These are phyloP conservation scores for Arthrobotrys megalospora DNA, from an alignment of 2,329 filamentous ascomycete species.

Conservation along the genomic window DNA sequence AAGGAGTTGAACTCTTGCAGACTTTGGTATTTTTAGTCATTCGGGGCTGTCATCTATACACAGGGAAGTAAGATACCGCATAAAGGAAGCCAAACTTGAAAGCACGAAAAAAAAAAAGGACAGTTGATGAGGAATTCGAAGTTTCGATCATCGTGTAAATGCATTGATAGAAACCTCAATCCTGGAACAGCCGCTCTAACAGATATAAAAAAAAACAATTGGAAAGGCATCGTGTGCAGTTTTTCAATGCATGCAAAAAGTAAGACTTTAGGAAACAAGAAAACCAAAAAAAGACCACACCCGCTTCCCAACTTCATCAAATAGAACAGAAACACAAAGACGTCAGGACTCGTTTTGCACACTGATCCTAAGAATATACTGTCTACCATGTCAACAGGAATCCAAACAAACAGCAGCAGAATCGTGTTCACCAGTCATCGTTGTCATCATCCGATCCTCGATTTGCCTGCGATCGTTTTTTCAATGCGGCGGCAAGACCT, in stretches of 20 bases:
- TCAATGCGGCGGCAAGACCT: slow-evolving; percentile 82
- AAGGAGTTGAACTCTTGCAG: slow-evolving; percentile 38
- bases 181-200: slow-evolving; percentile 50
- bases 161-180: slow-evolving; percentile 47
- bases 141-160: slow-evolving; percentile 51
- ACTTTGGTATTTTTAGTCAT: slow-evolving; percentile 60
- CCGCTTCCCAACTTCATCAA: slow-evolving; percentile 42
- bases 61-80: slow-evolving; percentile 55
- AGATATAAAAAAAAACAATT: slow-evolving; percentile 45
- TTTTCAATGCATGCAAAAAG: slow-evolving; percentile 40
- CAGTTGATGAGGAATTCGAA: slow-evolving; percentile 39
- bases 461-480: slow-evolving; percentile 83
- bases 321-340: slow-evolving; percentile 28
- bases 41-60: slow-evolving; percentile 59
- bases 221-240: slow-evolving; percentile 22
- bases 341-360: slow-evolving; percentile 38
- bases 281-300: slow-evolving; percentile 32
- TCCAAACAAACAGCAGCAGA: slow-evolving; percentile 29
- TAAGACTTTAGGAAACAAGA: slow-evolving; percentile 24
- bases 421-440: slow-evolving; percentile 70
- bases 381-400: slow-evolving; percentile 24
- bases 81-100: slow-evolving; percentile 35
- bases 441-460: slow-evolving; percentile 78
- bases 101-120: slow-evolving; percentile 37
- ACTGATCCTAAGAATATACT: slow-evolving; percentile 17